Conservation (phyloP, 768 basidiomycete genomes). For the Pholiota conissans region DNA sequence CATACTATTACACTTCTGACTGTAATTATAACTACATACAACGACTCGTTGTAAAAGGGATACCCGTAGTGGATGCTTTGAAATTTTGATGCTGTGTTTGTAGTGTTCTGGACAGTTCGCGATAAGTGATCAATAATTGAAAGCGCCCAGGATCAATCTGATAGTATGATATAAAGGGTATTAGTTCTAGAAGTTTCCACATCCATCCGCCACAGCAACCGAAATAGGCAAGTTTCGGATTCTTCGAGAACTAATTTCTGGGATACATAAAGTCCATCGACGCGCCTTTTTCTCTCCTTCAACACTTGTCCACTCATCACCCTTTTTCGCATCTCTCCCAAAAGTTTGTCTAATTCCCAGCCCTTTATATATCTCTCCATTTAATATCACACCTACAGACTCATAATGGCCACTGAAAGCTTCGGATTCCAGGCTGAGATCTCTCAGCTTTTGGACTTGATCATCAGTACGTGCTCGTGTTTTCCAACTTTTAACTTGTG, state of each 20-base stretch:
- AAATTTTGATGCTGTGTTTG: background rate
- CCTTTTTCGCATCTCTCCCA: slow-evolving; percentile 20
- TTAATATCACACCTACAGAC: slow-evolving; percentile 13
- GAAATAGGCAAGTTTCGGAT: slow-evolving; percentile 47
- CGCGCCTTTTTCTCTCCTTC: slow-evolving; percentile 15
- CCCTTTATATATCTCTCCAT: slow-evolving; percentile 1
- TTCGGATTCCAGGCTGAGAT: slow-evolving; percentile 99
- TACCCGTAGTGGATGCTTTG: background rate
- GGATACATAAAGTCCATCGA: slow-evolving; percentile 35
- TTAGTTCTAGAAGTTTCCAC: slow-evolving; percentile 46
- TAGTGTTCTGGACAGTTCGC: slow-evolving; percentile 7
- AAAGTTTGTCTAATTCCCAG: slow-evolving; percentile 17
- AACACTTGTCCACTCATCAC: slow-evolving; percentile 25
- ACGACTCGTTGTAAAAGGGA: background rate
- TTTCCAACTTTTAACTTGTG: background rate
- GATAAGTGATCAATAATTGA: slow-evolving; percentile 8
- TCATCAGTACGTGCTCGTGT: slow-evolving; percentile 76
- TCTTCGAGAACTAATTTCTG: slow-evolving; percentile 47
- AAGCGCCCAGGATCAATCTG: slow-evolving; percentile 2
- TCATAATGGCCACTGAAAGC: slow-evolving; percentile 75
- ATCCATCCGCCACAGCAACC: slow-evolving; percentile 27
- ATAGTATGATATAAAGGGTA: slow-evolving; percentile 13
- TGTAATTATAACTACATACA: background rate
- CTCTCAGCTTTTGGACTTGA: slow-evolving; percentile 96
- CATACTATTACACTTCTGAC: background rate